Evolutionary conservation across 2,329 filamentous ascomycete genomes (phyloP).

Genomic region (Malbranchea zuffiana): DNA sequence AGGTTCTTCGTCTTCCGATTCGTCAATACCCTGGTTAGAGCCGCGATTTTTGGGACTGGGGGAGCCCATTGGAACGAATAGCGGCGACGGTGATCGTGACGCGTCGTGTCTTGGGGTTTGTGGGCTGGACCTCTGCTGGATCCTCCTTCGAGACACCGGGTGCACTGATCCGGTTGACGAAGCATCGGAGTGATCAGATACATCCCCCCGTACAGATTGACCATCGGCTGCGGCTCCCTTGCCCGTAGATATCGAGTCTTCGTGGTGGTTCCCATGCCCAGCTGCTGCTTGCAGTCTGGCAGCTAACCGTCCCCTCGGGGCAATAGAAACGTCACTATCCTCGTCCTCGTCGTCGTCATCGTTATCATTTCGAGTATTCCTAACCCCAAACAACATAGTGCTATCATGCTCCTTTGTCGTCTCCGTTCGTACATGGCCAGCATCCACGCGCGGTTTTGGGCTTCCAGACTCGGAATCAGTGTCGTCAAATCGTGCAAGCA

Average conservation of each 20-base stretch:
- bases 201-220: neutral
- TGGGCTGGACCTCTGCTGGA: neutral
- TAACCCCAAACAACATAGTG: too few species aligned
- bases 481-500: conserved; percentile 39
- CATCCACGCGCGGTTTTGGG: neutral
- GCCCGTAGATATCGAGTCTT: neutral
- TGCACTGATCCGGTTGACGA: conserved; percentile 22
- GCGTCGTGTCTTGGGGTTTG: neutral
- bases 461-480: conserved; percentile 23
- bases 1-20: conserved; percentile 15
- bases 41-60: neutral
- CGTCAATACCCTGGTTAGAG: neutral
- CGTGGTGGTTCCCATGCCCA: conserved; percentile 18
- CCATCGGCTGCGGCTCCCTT: neutral
- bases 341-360: conserved; percentile 35
- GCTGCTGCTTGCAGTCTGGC: conserved; percentile 49
- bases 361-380: too few species aligned
- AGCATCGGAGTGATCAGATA: conserved; percentile 5
- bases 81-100: conserved; percentile 26
- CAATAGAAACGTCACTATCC: conserved; percentile 34
- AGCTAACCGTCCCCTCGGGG: conserved; percentile 54
- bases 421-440: too few species aligned
- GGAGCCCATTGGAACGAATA: conserved; percentile 32
- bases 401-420: too few species aligned
- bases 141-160: conserved; percentile 19